Conservation (phyloP, 2,329 filamentous ascomycete species). For the Talaromyces sp. region DNA sequence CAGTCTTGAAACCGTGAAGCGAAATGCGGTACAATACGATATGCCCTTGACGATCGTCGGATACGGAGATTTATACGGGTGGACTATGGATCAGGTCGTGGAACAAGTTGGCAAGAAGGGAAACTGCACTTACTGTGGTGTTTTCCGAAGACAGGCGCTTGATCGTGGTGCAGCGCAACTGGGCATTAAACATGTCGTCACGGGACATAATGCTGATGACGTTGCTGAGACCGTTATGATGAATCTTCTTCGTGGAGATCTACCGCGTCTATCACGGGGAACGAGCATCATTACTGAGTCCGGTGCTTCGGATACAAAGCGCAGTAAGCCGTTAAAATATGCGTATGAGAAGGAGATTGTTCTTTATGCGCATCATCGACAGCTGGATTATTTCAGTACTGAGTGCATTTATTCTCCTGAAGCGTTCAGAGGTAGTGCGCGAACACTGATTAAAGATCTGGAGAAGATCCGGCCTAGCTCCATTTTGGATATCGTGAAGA, state of each 20-base stretch:
- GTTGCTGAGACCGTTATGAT: slow-evolving; percentile 97
- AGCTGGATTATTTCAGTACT: slow-evolving; percentile 95
- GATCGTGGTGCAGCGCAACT: slow-evolving; percentile 88
- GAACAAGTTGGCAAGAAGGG: slow-evolving; percentile 96
- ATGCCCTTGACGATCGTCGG: slow-evolving; percentile 92
- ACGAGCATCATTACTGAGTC: slow-evolving; percentile 86
- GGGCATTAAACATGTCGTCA: slow-evolving; percentile 89
- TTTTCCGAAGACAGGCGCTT: slow-evolving; percentile 90
- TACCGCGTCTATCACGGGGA: slow-evolving; percentile 82
- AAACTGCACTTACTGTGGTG: slow-evolving; percentile 98
- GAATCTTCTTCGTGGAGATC: slow-evolving; percentile 89
- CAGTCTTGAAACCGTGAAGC: slow-evolving; percentile 92
- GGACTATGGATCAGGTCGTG: slow-evolving; percentile 99
- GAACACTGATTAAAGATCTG: slow-evolving; percentile 90
- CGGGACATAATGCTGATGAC: slow-evolving; percentile 96
- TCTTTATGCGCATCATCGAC: slow-evolving; percentile 94
- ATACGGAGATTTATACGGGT: slow-evolving; percentile 92
- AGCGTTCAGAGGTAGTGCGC: slow-evolving; percentile 89
- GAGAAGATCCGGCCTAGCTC: slow-evolving; percentile 92
- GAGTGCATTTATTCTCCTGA: slow-evolving; percentile 99
- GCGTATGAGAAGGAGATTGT: slow-evolving; percentile 99
- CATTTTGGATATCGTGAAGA: slow-evolving; percentile 90
- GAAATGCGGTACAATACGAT: slow-evolving; percentile 86
- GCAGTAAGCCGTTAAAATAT: slow-evolving; percentile 96
- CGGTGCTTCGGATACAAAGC: slow-evolving; percentile 81